These are phyloP conservation scores for Artemisia annua DNA, from an alignment of 129 eudicot species.

Conservation along the genomic window DNA sequence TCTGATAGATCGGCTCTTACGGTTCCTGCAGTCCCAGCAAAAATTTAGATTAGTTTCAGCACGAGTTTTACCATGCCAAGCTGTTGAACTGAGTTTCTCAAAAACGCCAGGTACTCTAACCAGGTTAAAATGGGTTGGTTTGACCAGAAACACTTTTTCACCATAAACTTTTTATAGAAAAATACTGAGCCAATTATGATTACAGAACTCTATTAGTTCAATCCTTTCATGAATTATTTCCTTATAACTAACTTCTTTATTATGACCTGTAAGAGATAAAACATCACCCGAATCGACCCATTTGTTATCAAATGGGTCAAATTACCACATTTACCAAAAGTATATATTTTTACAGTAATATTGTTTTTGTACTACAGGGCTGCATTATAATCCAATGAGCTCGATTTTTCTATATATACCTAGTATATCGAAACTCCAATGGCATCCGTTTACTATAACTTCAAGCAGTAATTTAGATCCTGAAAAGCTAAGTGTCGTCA, in stretches of 20 bases:
- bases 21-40: conserved; percentile 72
- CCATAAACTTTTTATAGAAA: neutral
- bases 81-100: conserved; percentile 60
- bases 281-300: neutral
- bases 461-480: conserved; percentile 56
- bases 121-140: neutral
- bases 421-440: conserved; percentile 61
- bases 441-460: conserved; percentile 77
- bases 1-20: conserved; percentile 55
- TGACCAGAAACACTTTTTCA: neutral
- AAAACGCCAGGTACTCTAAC: conserved; percentile 44
- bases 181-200: neutral
- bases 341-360: neutral
- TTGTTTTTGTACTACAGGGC: conserved; percentile 31
- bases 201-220: neutral
- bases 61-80: conserved; percentile 54
- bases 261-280: neutral
- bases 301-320: neutral
- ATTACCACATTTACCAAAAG: neutral
- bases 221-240: neutral
- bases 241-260: neutral
- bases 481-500: conserved; percentile 59
- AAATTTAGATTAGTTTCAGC: conserved; percentile 57
- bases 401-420: conserved; percentile 58
- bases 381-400: conserved; percentile 57